A percentile compares a stretch with the other conserved stretches of the same genome.
Conservation (phyloP, 345 rosid genomes). For the Viola odorata region DNA sequence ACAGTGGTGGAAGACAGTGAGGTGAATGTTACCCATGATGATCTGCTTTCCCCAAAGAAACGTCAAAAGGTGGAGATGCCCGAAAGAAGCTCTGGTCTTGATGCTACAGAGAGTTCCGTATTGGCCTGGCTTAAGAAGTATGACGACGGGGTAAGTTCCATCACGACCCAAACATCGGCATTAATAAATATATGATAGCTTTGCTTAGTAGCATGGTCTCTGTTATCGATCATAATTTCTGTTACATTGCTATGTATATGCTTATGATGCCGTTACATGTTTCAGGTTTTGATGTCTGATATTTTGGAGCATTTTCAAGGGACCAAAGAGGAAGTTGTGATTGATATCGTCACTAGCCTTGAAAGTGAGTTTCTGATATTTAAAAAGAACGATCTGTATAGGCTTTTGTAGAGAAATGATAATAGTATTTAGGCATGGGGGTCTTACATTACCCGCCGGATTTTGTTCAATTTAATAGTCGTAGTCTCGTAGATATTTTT, state of each 20-base stretch:
- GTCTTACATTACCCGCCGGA: too few relatives aligned
- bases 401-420: conserved; percentile 22
- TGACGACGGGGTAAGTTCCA: conserved; percentile 38
- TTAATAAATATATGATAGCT: neutral
- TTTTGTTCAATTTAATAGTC: too few relatives aligned
- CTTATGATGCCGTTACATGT: neutral
- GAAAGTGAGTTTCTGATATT: conserved; percentile 34
- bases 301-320: conserved; percentile 32
- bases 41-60: conserved; percentile 16
- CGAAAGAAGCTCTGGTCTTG: conserved; percentile 10
- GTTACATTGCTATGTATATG: conserved; percentile 2
- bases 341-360: conserved; percentile 20
- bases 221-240: neutral
- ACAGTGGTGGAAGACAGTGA: conserved; percentile 5
- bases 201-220: neutral
- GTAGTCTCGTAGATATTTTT: too few relatives aligned
- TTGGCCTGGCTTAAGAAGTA: conserved; percentile 25
- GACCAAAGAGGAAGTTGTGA: conserved; percentile 25
- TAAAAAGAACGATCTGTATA: conserved; percentile 31
- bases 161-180: neutral
- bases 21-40: neutral
- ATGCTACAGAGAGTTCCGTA: conserved; percentile 25
- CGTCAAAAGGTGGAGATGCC: conserved; percentile 27
- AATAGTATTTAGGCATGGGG: neutral
- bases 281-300: conserved; percentile 31